phyloP scores from a whole-genome alignment of 176 grass and related monocot species.

The Aechmea fasciata region DNA sequence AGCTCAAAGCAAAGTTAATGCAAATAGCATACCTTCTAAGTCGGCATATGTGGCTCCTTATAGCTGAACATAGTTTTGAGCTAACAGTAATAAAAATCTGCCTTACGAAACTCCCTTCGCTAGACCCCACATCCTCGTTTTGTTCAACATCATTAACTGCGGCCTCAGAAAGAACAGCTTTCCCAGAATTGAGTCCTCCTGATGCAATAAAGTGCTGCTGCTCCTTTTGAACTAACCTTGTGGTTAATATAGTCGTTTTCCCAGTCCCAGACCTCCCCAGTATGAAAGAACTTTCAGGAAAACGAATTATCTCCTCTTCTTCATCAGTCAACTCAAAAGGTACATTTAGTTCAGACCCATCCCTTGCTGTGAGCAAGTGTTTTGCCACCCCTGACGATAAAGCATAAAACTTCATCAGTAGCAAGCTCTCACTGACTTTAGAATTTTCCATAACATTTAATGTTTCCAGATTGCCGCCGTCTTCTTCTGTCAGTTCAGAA shows the following conservation, averaged over 20 bases:
- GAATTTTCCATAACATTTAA: slow-evolving; percentile 45
- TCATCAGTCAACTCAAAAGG: slow-evolving; percentile 84
- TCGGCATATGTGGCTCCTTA: slow-evolving; percentile 48
- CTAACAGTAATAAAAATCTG: slow-evolving; percentile 94
- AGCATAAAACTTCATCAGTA: slow-evolving; percentile 87
- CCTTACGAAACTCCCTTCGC: slow-evolving; percentile 27
- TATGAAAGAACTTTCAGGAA: slow-evolving; percentile 67
- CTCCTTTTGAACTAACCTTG: slow-evolving; percentile 63
- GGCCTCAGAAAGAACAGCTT: slow-evolving; percentile 12
- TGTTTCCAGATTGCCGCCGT: slow-evolving; percentile 22
- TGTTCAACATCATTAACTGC: not conserved
- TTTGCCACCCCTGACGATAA: slow-evolving; percentile 59
- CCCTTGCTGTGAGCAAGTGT: slow-evolving; percentile 65
- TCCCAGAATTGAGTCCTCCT: slow-evolving; percentile 17
- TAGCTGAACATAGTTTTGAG: slow-evolving; percentile 72
- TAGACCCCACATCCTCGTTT: slow-evolving; percentile 1
- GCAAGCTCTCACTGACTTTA: slow-evolving; percentile 79
- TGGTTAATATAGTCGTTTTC: slow-evolving; percentile 83
- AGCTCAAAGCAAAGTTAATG: not conserved
- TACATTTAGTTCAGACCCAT: slow-evolving; percentile 64
- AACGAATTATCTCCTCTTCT: slow-evolving; percentile 61
- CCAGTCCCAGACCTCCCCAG: slow-evolving; percentile 88
- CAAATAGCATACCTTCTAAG: slow-evolving; percentile 38
- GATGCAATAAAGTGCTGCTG: slow-evolving; percentile 58
- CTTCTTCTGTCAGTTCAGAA: slow-evolving; percentile 16